Base-by-base conservation (phyloP, 2,329 filamentous ascomycete species). In the Ophiocordyceps australis region DNA sequence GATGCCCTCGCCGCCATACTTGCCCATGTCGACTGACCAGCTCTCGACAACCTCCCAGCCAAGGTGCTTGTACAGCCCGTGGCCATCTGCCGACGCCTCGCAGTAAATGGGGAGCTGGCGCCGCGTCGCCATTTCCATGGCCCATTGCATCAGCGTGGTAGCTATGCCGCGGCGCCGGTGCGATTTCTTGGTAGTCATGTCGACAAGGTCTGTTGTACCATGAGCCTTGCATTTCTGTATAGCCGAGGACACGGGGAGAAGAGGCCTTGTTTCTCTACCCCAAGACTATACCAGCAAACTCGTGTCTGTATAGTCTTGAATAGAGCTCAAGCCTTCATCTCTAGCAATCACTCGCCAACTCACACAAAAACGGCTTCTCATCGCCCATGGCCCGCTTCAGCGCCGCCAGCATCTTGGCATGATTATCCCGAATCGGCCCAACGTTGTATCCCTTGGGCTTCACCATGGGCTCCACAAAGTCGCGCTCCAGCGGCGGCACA, bases 21-120 rank as follows among this genome's bases (percentile, higher is more conserved):
- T 3, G 12, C 18, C 24, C 18, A 26, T 20, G n/a, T 26, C 24
- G 4, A 26, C 13, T 11, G 24, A 26, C 8, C 17, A 26, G n/a
- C 10, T 26, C 24, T 20, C 24, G 5, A 26, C 17, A 5, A 18
- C 15, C 17, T 26, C 18, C 24, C 24, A 26, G 8, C 17, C 24
- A 18, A 26, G 24, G n/a, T 26, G 24, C 18, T 26, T 13, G 17
- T 26, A 26, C n/a, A 26, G 21, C n/a, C 12, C 17, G n/a, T 26
- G 17, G 3, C 24, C 24, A 10, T 14, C 17, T 9, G 10, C 17
- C 17, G 24, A 20, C 17, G 24, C 24, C 24, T 20, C 17, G 11
- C 17, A 12, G 17, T 26, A 26, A 14, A 26, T 26, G 17, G 17
- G 18, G n/a, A 26, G 24, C 10, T 26, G 15, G 9, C 14, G 6